phyloP scores from a whole-genome alignment of 352 stramenopile species.

The Phytophthora macrochlamydospora region DNA sequence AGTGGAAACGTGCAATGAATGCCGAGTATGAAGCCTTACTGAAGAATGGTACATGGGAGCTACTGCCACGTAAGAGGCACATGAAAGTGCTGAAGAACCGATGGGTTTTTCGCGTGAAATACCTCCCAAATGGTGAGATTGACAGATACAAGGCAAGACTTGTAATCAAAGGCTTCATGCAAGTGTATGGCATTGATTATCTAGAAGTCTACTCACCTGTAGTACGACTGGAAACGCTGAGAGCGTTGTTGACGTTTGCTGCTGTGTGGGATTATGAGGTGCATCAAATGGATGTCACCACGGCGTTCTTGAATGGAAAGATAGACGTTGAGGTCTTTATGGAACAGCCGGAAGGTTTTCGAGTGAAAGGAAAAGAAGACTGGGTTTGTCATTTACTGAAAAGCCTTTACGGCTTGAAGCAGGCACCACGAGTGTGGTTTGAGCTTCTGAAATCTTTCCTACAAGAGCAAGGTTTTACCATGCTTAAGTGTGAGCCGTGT shows the following conservation, averaged over 20 bases:
- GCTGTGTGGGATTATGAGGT: background rate
- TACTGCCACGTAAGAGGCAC: slow-evolving; percentile 3
- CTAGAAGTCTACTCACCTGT: slow-evolving; percentile 5
- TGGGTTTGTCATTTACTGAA: slow-evolving; percentile 7
- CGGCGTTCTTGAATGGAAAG: slow-evolving; percentile 9
- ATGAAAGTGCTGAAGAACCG: slow-evolving; percentile 14
- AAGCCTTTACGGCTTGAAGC: slow-evolving; percentile 6
- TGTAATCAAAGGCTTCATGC: background rate
- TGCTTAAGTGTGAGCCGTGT: slow-evolving; percentile 25
- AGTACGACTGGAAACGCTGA: slow-evolving; percentile 3
- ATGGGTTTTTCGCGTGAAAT: background rate
- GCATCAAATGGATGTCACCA: slow-evolving; percentile 4
- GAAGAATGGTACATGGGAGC: slow-evolving; percentile 5
- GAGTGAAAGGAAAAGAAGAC: slow-evolving; percentile 9
- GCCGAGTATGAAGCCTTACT: slow-evolving; percentile 3
- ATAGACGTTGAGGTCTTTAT: slow-evolving; percentile 9
- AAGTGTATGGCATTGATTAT: slow-evolving; percentile 7
- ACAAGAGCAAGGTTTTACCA: slow-evolving; percentile 13
- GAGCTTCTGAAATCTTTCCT: slow-evolving; percentile 16
- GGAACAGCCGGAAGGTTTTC: slow-evolving; percentile 2
- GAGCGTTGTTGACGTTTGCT: slow-evolving; percentile 1
- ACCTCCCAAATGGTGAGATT: background rate
- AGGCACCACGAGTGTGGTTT: slow-evolving; percentile 27
- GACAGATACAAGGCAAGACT: slow-evolving; percentile 9
- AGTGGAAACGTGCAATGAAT: slow-evolving; percentile 3